Base-by-base conservation (phyloP, 1,139 yeast genomes). In the Hemisphaericaspora subhashii region DNA sequence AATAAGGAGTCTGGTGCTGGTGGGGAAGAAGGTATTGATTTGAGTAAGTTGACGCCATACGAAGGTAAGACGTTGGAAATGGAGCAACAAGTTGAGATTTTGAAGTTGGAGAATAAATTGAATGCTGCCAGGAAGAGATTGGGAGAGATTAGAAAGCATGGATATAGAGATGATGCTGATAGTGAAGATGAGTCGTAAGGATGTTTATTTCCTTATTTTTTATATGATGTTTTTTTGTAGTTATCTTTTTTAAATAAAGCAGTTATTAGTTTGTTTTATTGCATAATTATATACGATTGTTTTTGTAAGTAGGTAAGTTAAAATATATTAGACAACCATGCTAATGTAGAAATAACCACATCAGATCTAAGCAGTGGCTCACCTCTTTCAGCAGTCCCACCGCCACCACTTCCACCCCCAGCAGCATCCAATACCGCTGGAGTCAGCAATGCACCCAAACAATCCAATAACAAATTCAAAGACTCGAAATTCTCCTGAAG, bases 61-160 rank as follows among this genome's bases (percentile, higher is more conserved):
- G 95, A 87, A 59, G 88, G 88, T 52, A 86, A 86, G 62, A 86
- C 95, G 0, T 75, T 81, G 21, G 95, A 90, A 56, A 87, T 88
- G 96, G 95, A 88, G 55, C 96, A 88, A 61, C 96, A 88, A 59
- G 96, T 89, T 11, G 90, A 86, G 58, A 89, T 88, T 34, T 72
- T 88, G 60, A 86, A 86, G 60, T 68, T 88, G 45, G 96, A 88
- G 55, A 86, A 86, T 52, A 77, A 83, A 43, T 68, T 87, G 50
- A 66, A 68, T 37, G 59, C 78, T 10, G 95, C 96, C 0, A 76
- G 96, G 58, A 86, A 85, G 64, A 77, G 86, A 54, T 69, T 88
- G 46, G 95, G 95, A 24, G 95, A 86, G 52, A 88, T 88, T 47
- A 74, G 96, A 61, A 86, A 84, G 62, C 82, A 75, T 42, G 84